These are phyloP conservation scores for Kuraishia capsulata DNA, from an alignment of 805 yeast genomes.

Conservation along the genomic window DNA sequence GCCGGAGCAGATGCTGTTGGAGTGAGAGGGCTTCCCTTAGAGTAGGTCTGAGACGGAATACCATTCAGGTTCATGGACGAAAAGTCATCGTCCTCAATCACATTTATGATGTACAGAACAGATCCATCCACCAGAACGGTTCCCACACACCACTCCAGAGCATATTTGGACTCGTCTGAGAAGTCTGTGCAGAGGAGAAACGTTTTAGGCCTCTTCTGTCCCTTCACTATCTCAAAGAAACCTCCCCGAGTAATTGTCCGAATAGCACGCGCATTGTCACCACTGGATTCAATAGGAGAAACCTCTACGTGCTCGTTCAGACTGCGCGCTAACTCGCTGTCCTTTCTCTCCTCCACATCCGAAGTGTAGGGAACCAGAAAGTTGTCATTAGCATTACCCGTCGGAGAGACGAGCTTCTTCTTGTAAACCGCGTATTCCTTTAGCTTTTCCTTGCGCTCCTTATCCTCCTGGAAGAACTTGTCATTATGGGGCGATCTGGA, in stretches of 20 bases:
- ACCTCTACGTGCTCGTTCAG: slow-evolving; percentile 43
- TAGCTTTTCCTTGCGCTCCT: slow-evolving; percentile 37
- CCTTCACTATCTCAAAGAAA: slow-evolving; percentile 36
- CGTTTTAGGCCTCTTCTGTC: slow-evolving; percentile 31
- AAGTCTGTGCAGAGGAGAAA: slow-evolving; percentile 75
- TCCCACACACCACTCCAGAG: slow-evolving; percentile 85
- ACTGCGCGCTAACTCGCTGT: slow-evolving; percentile 47
- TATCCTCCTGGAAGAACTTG: slow-evolving; percentile 38
- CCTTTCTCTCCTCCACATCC: slow-evolving; percentile 56
- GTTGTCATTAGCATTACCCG: slow-evolving; percentile 26
- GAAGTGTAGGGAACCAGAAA: slow-evolving; percentile 54
- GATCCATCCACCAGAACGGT: slow-evolving; percentile 77
- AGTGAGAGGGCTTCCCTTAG: not conserved
- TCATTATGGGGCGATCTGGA: slow-evolving; percentile 38
- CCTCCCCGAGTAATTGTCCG: slow-evolving; percentile 65
- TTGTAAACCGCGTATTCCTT: slow-evolving; percentile 52
- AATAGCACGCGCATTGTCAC: slow-evolving; percentile 47
- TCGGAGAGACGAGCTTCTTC: slow-evolving; percentile 51
- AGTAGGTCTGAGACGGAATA: slow-evolving; percentile 12
- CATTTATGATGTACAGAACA: slow-evolving; percentile 64
- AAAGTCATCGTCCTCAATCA: slow-evolving; percentile 34
- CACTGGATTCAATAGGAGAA: slow-evolving; percentile 47
- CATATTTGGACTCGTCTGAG: slow-evolving; percentile 74
- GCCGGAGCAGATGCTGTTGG: slow-evolving; percentile 6
- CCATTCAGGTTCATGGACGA: slow-evolving; percentile 26